Percentiles rank a stretch among this genome's conserved stretches.
Conservation (phyloP, 768 basidiomycete species). For the Naematelia encephala region DNA sequence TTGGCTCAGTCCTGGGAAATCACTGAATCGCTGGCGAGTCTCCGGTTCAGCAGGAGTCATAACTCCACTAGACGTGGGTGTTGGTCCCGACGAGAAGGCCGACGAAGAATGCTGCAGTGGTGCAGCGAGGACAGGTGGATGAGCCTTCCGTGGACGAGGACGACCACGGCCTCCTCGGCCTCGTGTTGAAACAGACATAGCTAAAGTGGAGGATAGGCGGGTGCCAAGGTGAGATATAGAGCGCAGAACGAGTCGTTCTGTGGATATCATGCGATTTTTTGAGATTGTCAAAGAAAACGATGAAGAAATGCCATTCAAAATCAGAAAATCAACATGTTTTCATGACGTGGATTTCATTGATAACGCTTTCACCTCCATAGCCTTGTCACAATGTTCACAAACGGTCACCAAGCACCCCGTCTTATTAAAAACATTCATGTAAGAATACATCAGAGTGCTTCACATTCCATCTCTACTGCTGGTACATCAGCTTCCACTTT, state of each 20-base stretch:
- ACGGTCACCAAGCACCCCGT: too few relatives aligned
- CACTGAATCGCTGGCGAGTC: slow-evolving; percentile 9
- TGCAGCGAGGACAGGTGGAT: neutral
- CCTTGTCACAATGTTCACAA: too few relatives aligned
- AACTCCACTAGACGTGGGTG: neutral
- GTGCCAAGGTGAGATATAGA: neutral
- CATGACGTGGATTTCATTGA: too few relatives aligned
- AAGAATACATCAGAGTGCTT: too few relatives aligned
- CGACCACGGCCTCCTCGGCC: neutral
- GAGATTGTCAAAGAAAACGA: too few relatives aligned
- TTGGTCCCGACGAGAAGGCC: neutral
- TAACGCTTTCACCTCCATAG: too few relatives aligned
- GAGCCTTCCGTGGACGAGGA: neutral
- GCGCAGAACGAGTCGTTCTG: neutral
- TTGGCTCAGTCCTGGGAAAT: slow-evolving; percentile 10
- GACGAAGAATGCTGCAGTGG: neutral
- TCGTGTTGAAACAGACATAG: neutral
- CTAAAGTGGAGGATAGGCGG: neutral
- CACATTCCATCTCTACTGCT: neutral
- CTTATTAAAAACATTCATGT: too few relatives aligned
- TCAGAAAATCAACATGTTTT: too few relatives aligned
- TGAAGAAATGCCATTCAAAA: too few relatives aligned
- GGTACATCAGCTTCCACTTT: neutral
- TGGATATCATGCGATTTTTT: too few relatives aligned
- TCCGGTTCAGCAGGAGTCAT: neutral